These are phyloP conservation scores for Trichoderma sp. DNA, from an alignment of 2,329 filamentous ascomycete species.

Conservation along the genomic window DNA sequence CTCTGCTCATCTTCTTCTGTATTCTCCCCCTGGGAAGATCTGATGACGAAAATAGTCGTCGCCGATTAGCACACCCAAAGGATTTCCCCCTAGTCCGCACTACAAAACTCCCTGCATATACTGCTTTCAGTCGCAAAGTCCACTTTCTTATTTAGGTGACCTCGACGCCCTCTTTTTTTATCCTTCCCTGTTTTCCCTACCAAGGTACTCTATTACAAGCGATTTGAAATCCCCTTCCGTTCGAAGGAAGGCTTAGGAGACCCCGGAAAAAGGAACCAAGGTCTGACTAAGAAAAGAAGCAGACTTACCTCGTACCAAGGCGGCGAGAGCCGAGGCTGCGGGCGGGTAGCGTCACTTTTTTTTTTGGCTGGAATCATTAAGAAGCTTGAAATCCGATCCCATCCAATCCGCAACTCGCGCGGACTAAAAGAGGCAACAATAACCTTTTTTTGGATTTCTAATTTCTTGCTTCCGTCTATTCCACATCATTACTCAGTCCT, in stretches of 20 bases:
- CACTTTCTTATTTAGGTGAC: conserved; percentile 10
- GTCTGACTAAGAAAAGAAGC: not conserved
- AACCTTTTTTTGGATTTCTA: not conserved
- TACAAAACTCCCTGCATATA: not conserved
- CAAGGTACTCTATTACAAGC: not conserved
- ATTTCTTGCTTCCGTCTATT: not conserved
- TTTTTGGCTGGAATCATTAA: not conserved
- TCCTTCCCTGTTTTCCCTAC: not conserved
- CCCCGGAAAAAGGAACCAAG: not conserved
- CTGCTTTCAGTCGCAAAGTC: not conserved
- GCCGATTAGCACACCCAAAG: not conserved
- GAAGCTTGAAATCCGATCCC: not conserved
- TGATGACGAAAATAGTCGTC: not conserved
- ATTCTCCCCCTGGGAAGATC: not conserved
- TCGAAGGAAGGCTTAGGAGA: not conserved
- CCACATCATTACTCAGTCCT: not conserved
- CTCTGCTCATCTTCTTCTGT: not conserved
- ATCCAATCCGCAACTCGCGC: not conserved
- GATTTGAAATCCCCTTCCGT: not conserved
- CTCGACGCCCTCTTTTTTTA: not conserved
- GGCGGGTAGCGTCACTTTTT: not conserved
- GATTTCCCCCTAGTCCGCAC: not conserved
- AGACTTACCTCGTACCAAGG: too few relatives aligned
- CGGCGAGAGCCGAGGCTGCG: not conserved
- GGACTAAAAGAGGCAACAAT: not conserved